Base-by-base conservation (phyloP, 225 moss, liverwort and hornwort species). In the Antitrichia curtipendula region DNA sequence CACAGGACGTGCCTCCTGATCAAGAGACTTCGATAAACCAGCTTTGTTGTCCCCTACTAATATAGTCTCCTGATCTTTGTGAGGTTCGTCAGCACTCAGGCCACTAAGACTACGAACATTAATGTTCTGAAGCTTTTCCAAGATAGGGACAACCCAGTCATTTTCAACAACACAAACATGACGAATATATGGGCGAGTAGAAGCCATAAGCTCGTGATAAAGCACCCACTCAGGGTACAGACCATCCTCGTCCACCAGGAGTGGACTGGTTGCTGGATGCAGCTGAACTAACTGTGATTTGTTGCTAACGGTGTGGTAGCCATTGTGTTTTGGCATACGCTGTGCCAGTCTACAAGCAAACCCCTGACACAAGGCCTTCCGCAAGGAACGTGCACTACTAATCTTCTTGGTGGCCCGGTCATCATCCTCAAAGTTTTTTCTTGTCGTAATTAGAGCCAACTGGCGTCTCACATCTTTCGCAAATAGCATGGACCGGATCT, bases 211-310 rank as follows among this genome's bases (percentile, higher is more conserved):
- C 85, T 98, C 98, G 84, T 98, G 98, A 88, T 98, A 97, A n/a
- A 98, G 93, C 75, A 98, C 90, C 98, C 98, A 98, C 88, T 98
- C 98, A 45, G 97, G 98, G 27, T 95, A 91, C 75, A 98, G 88
- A 77, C 98, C 98, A 86, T 98, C 97, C 88, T 97, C 95, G 85
- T 98, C 96, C 84, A 95, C 93, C 88, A 93, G 87, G 66, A 98
- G 95, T 61, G 91, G 87, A 88, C 94, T 94, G 36, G 97, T 93
- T 85, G 95, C 91, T 57, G 97, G 97, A 89, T 98, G 98, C 66
- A 98, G 95, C 95, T 98, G 98, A 84, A 97, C 98, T 58, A 98
- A 92, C 89, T 97, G 98, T 64, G 94, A 93, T 91, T 92, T 97
- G 91, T 97, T 95, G 82, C 95, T 93, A 75, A 96, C 84, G 43